These are phyloP conservation scores for Croton setiger DNA, from an alignment of 441 rosid species.

Conservation along the genomic window DNA sequence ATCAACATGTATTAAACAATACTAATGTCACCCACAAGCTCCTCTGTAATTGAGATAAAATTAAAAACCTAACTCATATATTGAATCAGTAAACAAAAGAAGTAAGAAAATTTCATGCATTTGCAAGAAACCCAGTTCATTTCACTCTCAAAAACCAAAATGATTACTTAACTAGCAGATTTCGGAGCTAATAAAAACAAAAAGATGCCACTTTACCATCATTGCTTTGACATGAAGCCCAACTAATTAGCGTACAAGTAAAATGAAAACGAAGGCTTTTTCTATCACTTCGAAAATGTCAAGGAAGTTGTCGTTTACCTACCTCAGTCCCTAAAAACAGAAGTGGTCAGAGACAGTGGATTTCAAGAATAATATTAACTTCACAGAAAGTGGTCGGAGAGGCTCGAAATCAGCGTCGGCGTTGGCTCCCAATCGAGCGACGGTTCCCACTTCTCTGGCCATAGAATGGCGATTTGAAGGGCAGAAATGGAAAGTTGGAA, in stretches of 20 bases:
- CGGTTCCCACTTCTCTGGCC: no score
- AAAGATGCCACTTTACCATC: conserved; percentile 2
- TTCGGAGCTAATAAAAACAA: conserved; percentile 18
- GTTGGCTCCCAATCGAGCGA: no score
- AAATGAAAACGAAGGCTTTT: conserved; percentile 1
- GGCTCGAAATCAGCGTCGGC: no score
- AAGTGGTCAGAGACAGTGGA: no score
- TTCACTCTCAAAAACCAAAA: conserved; percentile 28
- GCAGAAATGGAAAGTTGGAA: no score
- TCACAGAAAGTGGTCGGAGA: no score
- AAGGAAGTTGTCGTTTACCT: conserved; percentile 36
- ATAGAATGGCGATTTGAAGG: no score
- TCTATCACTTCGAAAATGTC: conserved; percentile 15
- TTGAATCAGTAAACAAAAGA: conserved; percentile 28
- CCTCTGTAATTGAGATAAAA: conserved; percentile 23
- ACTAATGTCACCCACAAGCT: background rate
- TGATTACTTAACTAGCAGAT: conserved; percentile 31
- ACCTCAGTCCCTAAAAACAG: conserved; percentile 29
- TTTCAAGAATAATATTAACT: no score
- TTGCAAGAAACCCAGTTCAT: conserved; percentile 31
- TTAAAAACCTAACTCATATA: conserved; percentile 27
- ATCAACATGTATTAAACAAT: conserved; percentile 27
- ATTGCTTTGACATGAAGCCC: conserved; percentile 19
- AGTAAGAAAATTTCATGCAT: conserved; percentile 29
- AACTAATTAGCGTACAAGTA: conserved; percentile 20